Evolutionary conservation across 345 rosid genomes (phyloP), one percentile per base, ranked within the genome.

Genomic region (Hibiscus mutabilis): DNA sequence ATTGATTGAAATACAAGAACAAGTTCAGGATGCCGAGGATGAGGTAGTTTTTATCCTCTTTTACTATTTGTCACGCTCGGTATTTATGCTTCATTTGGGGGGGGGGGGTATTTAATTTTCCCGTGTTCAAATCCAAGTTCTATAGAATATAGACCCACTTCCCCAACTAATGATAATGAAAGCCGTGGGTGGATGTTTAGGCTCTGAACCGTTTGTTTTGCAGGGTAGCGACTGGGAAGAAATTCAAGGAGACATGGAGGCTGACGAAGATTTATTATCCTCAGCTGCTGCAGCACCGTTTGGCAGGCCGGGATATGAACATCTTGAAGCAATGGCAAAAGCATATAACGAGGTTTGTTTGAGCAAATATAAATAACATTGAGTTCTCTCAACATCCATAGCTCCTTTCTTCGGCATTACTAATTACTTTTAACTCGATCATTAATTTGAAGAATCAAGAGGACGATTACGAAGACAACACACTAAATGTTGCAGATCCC

Each of bases 151-250:
- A 13, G 7, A 15, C 69, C 31, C 53, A 5, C 18, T 46, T 44
- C 33, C 53, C 40, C 37, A 11, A 46, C 4, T 46, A 42, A 44
- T 22, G 33, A 65, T 22, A 46, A 16, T 8, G 47, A 46, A 12
- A 37, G 14, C 7, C 69, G 0, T 25, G 42, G 49, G 24, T 68
- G 40, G 60, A 52, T 72, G n/a, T 66, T 64, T 24, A 52, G 59
- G 13, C 33, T n/a, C 51, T 53, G 16, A 51, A 10, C 25, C 53
- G 16, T 62, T 65, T 61, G 27, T 53, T 52, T 75, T 56, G 71
- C 86, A 86, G 88, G 94, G 86, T 75, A 84, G 86, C 19, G 96
- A 89, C 75, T 94, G 96, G 97, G 98, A 91, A 82, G 97, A 93
- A 77, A 79, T 84, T 75, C 78, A 82, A 67, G 90, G 70, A 66